Evolutionary conservation across 768 basidiomycete species (phyloP), one percentile per base, ranked within the genome.

Genomic region (Neoboletus brunneissimus): DNA sequence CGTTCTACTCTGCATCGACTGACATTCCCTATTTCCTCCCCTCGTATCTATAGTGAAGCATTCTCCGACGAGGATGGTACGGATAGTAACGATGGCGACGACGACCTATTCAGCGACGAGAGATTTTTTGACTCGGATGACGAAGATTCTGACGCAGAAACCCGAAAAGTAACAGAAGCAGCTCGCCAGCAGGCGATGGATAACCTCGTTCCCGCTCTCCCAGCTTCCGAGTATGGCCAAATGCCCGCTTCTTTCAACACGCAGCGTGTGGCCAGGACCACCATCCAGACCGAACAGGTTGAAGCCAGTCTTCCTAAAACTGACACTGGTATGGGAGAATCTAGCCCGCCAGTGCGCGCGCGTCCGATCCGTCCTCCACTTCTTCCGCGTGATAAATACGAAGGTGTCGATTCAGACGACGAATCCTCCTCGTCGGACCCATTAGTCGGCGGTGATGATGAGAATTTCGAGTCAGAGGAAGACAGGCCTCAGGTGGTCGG

Each of bases 361-460:
- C 82, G 76, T 57, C 77, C 79, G 3, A 79, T 90, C 47, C 81
- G 94, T n/a, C 76, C 82, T 20, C 93, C 94, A 1, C 82, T 95
- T 54, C 78, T 98, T 40, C 77, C 87, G 11, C 85, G 91, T 25
- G 87, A 98, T 65, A 79, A 79, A 63, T 98, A 87, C 66, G 97
- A 99, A 47, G 97, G 97, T 2, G 92, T 90, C 27, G 84, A 96
- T 67, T 97, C 94, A 2, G 93, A 94, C 63, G 92, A 94, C 60
- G 91, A 93, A 63, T 86, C 84, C 1, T 87, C 88, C 51, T 84
- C 85, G 46, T 88, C 86, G 34, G 80, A 75, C 20, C 75, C 69
- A 16, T 71, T 71, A 15, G 61, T 59, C n/a, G 69, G 69, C 16
- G 69, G 61, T 16, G 79, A 75, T 5, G 78, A 74, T 1, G 84